These are phyloP conservation scores for Mortierella sp. DNA, from an alignment of 371 early-diverging fungal species.

Conservation along the genomic window DNA sequence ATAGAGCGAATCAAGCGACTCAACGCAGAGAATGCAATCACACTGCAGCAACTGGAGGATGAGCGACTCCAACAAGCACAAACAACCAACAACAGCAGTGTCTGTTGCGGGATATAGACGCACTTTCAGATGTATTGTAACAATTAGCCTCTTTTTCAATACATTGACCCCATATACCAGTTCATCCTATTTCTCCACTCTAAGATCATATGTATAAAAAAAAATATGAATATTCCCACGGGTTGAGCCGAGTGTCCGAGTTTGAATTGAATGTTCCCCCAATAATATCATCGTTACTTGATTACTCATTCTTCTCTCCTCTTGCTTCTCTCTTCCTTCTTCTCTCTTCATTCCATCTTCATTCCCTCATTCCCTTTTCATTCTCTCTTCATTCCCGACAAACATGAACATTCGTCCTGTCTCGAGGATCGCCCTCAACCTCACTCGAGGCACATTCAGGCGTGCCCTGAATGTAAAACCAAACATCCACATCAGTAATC, in stretches of 20 bases:
- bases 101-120: conserved; percentile 48
- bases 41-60: conserved; percentile 53
- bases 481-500: not conserved
- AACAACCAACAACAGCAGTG: conserved; percentile 38
- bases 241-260: not conserved
- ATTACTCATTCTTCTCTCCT: not conserved
- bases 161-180: conserved; percentile 16
- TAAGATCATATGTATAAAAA: not conserved
- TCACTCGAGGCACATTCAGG: conserved; percentile 36
- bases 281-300: too few relatives aligned
- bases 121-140: not conserved
- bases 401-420: conserved; percentile 38
- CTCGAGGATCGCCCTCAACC: conserved; percentile 44
- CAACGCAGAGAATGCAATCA: conserved; percentile 55
- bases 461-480: conserved; percentile 43
- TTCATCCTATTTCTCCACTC: not conserved
- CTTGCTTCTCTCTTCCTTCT: not conserved
- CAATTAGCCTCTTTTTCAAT: not conserved
- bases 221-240: not conserved
- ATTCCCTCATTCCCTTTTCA: conserved; percentile 2
- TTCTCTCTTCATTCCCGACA: not conserved
- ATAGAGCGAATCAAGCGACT: conserved; percentile 50
- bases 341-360: conserved; percentile 5
- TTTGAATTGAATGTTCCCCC: not conserved
- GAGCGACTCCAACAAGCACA: conserved; percentile 52